Evolutionary conservation across 768 basidiomycete species (phyloP), one percentile per base, ranked within the genome.

Genomic region (Termitomyces sp.): DNA sequence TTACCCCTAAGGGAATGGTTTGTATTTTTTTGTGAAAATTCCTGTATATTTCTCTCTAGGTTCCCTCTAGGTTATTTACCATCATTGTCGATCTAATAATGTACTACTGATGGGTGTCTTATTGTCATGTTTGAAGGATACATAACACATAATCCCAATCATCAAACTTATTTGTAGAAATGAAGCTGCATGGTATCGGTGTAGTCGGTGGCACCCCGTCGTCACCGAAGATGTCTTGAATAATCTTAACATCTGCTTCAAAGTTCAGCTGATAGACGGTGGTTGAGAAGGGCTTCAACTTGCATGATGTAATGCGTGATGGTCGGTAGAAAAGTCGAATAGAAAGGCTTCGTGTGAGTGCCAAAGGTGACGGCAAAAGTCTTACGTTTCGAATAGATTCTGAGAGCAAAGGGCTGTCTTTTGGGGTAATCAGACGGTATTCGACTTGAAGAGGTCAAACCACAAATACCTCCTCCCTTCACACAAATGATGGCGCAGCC

Each of bases 121-220:
- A 44, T 56, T 58, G 61, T 70, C 58, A 74, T 55, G 63, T 59
- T 63, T 68, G 68, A 55, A 83, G 62, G 56, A 86, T 76, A 68
- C 81, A 83, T 59, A 88, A 66, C 20, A 81, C 84, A 68, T 78
- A 78, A 68, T 87, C 82, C 85, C 86, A 90, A 57, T 79, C 71
- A 59, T 83, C 76, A 33, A 61, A 64, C 1, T 68, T 65, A 16
- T 63, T 61, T 38, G 79, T 81, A 5, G 83, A 76, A 49, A 90
- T 81, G 49, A 66, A 68, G 39, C 78, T 74, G 66, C 84, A 87
- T 2, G 87, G 85, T 54, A 90, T 76, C 24, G 70, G 67, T 12
- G 83, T 86, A 12, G 77, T 70, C 9, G 84, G 75, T 13, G 77
- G 76, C 57, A 35, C 22, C 38, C 50, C n/a, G 2, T 66, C 60